Base-by-base conservation (phyloP, 768 basidiomycete genomes). In the Boletus vermiculosoides region DNA sequence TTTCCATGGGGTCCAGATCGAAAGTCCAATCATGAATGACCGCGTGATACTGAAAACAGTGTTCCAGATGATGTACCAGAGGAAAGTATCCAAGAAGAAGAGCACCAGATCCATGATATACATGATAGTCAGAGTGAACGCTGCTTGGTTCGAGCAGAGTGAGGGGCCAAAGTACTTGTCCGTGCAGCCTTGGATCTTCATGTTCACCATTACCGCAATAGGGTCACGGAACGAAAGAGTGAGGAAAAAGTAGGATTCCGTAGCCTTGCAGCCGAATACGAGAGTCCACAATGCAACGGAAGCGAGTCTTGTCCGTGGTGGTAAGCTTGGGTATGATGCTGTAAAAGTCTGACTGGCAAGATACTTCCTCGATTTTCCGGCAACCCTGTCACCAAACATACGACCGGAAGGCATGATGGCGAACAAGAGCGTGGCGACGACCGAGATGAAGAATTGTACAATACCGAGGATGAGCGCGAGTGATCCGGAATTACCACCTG, bases 31-130 rank as follows among this genome's bases (percentile, higher is more conserved):
- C 23, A 84, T 78, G 74, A 99, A 99, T 18, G 87, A 90, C 53
- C 95, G 82, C 23, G 79, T 88, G 65, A 95, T 92, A 68, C 87
- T 90, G 76, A 91, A 90, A 54, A 94, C 90, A 11, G 94, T 95
- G 73, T 98, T 98, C 96, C 96, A 98, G 70, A 98, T 98, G 76
- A 98, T 95, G 70, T 95, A 99, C 97, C 97, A 99, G 31, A 99
- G 76, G 88, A 98, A 99, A 8, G 97, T 99, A 77, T 99, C 97
- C 74, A 99, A 80, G 84, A 98, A 99, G 83, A 92, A 99, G 45
- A 99, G 83, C 50, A 89, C 85, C 46, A 99, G 77, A 69, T 98
- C 97, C 96, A 98, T 98, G 78, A 97, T 77, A 71, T 94, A 98
- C 96, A 98, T 99, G 79, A 98, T 90, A 54, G 97, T 85, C 69